Conservation (phyloP, 352 stramenopile species). For the Thalassiosira allenii region DNA sequence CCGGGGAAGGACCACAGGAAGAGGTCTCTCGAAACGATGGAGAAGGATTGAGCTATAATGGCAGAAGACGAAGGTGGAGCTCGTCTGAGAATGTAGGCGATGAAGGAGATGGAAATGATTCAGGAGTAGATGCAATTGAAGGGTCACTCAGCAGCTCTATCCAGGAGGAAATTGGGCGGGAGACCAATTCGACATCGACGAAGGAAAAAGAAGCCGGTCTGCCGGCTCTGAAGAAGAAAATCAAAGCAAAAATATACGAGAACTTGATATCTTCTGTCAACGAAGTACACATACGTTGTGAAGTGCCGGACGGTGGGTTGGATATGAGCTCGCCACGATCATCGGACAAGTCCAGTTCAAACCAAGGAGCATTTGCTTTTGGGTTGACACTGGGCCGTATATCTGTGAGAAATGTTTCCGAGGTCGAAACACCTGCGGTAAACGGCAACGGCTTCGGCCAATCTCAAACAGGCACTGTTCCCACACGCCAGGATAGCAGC, state of each 20-base stretch:
- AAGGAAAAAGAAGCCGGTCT: slow-evolving; percentile 35
- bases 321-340: slow-evolving; percentile 63
- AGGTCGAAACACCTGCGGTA: slow-evolving; percentile 10
- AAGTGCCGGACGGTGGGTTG: slow-evolving; percentile 75
- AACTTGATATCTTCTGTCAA: slow-evolving; percentile 78
- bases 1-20: slow-evolving; percentile 68
- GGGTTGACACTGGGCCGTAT: slow-evolving; percentile 71
- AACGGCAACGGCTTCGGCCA: background rate
- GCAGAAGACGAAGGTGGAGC: slow-evolving; percentile 37
- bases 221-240: slow-evolving; percentile 66
- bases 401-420: slow-evolving; percentile 52
- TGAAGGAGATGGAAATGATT: slow-evolving; percentile 21
- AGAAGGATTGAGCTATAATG: slow-evolving; percentile 34
- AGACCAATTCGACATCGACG: slow-evolving; percentile 8
- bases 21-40: slow-evolving; percentile 22
- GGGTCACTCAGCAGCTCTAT: slow-evolving; percentile 5
- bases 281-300: slow-evolving; percentile 82
- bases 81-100: slow-evolving; percentile 21
- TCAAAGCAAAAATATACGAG: slow-evolving; percentile 77
- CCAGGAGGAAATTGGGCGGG: background rate
- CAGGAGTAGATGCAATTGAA: slow-evolving; percentile 7
- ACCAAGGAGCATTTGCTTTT: slow-evolving; percentile 81
- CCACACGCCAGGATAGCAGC: background rate
- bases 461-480: background rate
- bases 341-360: slow-evolving; percentile 13